Base-by-base conservation (phyloP, 192 early-diverging fungal genomes). In the Phycomyces nitens region DNA sequence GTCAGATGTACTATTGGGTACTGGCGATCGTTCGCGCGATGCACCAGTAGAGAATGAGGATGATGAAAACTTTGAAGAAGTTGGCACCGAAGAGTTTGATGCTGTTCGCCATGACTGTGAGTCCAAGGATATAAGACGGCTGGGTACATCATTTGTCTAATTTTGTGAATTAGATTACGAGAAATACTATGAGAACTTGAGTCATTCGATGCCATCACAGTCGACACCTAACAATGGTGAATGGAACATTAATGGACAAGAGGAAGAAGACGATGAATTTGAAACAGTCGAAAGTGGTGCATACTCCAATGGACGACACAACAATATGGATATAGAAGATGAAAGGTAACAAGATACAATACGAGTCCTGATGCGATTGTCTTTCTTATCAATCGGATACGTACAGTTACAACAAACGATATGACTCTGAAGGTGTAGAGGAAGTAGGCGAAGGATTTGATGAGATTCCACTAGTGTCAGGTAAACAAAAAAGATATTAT, bases 1-100 rank as follows among this genome's bases (percentile, higher is more conserved):
- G 0, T 88, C 88, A 8, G 82, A 83, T 18, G 69, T 77, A 0
- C 15, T 73, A 5, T 74, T 72, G 9, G 72, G 73, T 39, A 80
- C 74, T 18, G 76, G 72, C 38, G 66, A 71, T 9, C 66, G 75
- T 53, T 51, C 54, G 9, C 58, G 62, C 11, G 72, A 70, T 7
- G 52, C 44, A 27, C 44, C 44, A 14, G 64, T 54, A 3, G 74
- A 76, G 14, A 60, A 54, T 12, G 64, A 72, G 1, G 64, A 73
- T 26, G 63, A 78, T 1, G 72, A 70, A 15, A 59, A 14, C 15
- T 74, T 79, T 50, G 74, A 75, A 5, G 72, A 73, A 44, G 70
- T 69, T 1, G 76, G 71, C 1, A 62, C 62, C 24, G 69, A 70
- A 24, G 71, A 62, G n/a, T 55, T 66, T 23, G 77, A 78, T 65